Base-by-base conservation (phyloP, 768 basidiomycete genomes). In the Lentinula boryana region DNA sequence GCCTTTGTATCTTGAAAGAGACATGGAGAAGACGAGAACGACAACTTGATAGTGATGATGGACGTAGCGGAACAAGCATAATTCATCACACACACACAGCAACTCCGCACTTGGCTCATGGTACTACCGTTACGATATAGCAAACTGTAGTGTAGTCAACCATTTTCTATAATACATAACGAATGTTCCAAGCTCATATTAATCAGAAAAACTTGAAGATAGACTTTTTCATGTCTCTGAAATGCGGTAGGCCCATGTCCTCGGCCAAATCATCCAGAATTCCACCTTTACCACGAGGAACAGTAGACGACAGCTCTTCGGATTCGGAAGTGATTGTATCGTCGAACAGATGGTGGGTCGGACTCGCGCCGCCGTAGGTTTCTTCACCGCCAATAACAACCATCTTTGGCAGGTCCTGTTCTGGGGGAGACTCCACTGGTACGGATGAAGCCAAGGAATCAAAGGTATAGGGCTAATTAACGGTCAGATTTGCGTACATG, bases 191-290 rank as follows among this genome's bases (percentile, higher is more conserved):
- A 8, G 21, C 41, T 56, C 7, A 16, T 40, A 12, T 58, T 51
- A n/a, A 54, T 33, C 6, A n/a, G 44, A 61, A 56, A 16, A 54
- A 55, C 36, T 48, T 55, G 7, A 55, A 55, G 13, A 61, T 16
- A 23, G 60, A 41, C 10, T 59, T 63, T 59, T 63, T 60, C 35
- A 64, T 21, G 33, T 64, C 56, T 43, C 32, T 56, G 8, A 41
- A 58, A 36, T 56, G 71, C 51, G 76, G 78, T n/a, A 81, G 57
- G 0, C 78, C 77, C 33, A 82, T 64, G 62, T 81, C 80, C 61
- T 79, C 76, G 5, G 75, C 70, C 48, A 81, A 70, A 62, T 82
- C 81, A 60, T 77, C 77, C 63, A 74, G 71, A 31, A 83, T 64
- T 35, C 76, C 77, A 27, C 71, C 70, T 36, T 73, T 67, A 5